A percentile compares a stretch with the other conserved stretches of the same genome.
Conservation (phyloP, 1,284 basidiomycete species). For the Trametes sp. region DNA sequence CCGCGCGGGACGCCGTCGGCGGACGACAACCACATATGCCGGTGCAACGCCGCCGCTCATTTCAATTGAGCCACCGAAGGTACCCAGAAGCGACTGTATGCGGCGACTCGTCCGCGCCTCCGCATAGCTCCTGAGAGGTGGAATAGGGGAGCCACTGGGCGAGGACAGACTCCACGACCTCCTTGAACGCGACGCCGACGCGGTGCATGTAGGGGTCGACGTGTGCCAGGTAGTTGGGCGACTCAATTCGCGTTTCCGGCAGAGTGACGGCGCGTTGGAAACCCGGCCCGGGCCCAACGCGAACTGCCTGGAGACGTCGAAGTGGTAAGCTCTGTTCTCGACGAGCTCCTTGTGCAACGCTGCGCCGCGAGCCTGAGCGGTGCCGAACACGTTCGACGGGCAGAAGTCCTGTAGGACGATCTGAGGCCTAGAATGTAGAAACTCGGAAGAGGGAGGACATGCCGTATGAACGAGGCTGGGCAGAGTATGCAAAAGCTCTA, state of each 20-base stretch:
- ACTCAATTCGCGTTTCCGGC: neutral
- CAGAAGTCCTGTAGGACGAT: neutral
- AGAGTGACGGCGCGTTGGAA: neutral
- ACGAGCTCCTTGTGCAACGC: neutral
- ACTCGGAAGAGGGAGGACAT: neutral
- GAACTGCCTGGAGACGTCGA: neutral
- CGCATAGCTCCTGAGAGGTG: too few species aligned
- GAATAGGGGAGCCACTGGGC: too few species aligned
- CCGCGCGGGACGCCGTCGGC: too few species aligned
- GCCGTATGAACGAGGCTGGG: neutral
- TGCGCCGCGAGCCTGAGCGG: too few species aligned
- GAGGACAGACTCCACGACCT: neutral
- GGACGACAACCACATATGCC: too few species aligned
- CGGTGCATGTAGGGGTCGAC: slow-evolving; percentile 13
- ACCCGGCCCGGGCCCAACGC: slow-evolving; percentile 1
- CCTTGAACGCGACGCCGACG: neutral
- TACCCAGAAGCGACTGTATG: too few species aligned
- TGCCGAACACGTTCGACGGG: neutral
- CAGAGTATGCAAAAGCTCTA: neutral
- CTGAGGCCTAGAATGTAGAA: neutral
- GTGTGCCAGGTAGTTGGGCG: neutral
- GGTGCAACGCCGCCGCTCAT: too few species aligned
- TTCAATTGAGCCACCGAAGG: too few species aligned
- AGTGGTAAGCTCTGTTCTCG: slow-evolving; percentile 1
- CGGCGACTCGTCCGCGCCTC: too few species aligned